phyloP scores from a whole-genome alignment of 2,329 filamentous ascomycete genomes.

The Cryphonectria parasitica region DNA sequence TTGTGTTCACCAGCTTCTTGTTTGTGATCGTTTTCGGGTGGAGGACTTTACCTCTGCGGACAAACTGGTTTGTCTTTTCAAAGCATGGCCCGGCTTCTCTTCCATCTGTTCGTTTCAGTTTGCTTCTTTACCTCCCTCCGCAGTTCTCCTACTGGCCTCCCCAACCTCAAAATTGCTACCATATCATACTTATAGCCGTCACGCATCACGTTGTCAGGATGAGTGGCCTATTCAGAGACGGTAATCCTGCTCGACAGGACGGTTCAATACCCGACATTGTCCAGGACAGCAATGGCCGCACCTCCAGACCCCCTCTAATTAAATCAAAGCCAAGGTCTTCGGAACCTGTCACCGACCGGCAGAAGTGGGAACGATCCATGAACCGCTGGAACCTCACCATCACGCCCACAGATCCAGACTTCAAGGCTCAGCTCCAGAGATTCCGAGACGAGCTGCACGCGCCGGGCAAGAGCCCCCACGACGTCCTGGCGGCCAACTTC shows the following conservation, averaged over 20 bases:
- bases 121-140: background rate
- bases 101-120: background rate
- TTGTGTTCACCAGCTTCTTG: conserved; percentile 1
- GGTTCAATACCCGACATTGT: background rate
- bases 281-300: background rate
- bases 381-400: conserved; percentile 14
- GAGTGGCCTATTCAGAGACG: background rate
- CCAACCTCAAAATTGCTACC: background rate
- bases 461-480: conserved; percentile 14
- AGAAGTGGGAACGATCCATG: conserved; percentile 20
- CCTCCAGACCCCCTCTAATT: background rate
- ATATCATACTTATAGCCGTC: background rate
- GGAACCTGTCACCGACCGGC: background rate
- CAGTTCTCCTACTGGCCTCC: background rate
- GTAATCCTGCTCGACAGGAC: background rate
- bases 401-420: conserved; percentile 1
- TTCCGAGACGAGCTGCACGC: conserved; percentile 14
- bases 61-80: conserved; percentile 11
- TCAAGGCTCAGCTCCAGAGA: background rate
- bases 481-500: conserved; percentile 17
- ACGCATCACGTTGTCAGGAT: background rate
- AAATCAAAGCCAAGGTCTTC: background rate
- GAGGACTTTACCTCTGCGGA: too few species aligned
- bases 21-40: conserved; percentile 10
- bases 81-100: background rate